Evolutionary conservation across 2,329 filamentous ascomycete genomes (phyloP).

Genomic region (Pestalotiopsis sp.): DNA sequence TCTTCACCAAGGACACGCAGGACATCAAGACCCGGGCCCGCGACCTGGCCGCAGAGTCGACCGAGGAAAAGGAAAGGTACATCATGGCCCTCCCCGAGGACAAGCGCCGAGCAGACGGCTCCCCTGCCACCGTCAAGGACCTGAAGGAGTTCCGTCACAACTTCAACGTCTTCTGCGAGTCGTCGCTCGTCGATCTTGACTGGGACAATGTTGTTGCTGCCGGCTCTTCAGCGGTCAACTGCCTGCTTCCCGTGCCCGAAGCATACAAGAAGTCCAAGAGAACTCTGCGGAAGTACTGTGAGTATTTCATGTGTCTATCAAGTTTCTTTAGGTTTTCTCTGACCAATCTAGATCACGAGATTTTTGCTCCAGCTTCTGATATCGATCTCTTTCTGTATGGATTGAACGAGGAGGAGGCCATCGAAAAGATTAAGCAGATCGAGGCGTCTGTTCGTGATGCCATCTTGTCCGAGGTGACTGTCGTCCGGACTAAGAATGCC

Average conservation of each 20-base stretch:
- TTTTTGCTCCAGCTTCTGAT: constrained; percentile 80
- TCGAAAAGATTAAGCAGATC: constrained; percentile 84
- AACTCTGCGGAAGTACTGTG: constrained; percentile 67
- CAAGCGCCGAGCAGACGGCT: constrained; percentile 63
- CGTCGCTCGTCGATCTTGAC: constrained; percentile 72
- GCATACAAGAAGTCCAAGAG: constrained; percentile 65
- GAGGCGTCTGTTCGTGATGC: constrained; percentile 75
- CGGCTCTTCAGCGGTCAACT: constrained; percentile 80
- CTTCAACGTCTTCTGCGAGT: constrained; percentile 82
- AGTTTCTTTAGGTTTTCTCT: neutral
- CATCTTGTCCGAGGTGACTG: constrained; percentile 81
- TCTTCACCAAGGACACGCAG: constrained; percentile 62
- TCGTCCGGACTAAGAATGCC: constrained; percentile 83
- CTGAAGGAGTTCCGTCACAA: constrained; percentile 76
- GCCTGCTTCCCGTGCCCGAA: constrained; percentile 70
- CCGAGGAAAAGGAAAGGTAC: constrained; percentile 64
- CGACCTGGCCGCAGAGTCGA: constrained; percentile 57
- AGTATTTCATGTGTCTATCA: neutral
- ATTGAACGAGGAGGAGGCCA: constrained; percentile 73
- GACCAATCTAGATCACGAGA: constrained; percentile 62
- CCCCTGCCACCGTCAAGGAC: constrained; percentile 68
- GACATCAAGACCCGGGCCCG: constrained; percentile 66
- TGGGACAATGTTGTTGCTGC: constrained; percentile 84
- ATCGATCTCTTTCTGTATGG: constrained; percentile 87
- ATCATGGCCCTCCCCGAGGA: constrained; percentile 68